Evolutionary conservation across 2,329 filamentous ascomycete species (phyloP), one percentile per base, ranked within the genome.

Genomic region (Trichoderma sp.): DNA sequence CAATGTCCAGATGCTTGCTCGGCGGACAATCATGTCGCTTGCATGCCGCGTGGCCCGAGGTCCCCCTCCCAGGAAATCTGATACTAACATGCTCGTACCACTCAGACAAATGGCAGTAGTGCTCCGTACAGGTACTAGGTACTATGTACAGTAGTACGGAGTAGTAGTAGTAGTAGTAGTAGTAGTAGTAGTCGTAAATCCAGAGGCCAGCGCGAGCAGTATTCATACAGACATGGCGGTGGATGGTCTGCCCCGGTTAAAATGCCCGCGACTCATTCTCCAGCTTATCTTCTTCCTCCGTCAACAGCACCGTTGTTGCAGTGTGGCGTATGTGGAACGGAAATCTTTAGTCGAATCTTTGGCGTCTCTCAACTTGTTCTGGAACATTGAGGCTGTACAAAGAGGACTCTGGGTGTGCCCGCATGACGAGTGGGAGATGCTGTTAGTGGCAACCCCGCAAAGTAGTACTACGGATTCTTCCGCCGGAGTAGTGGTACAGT

Each of bases 11-110:
- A 53, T 22, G 37, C 63, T 65, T 57, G 63, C 22, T 57, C 29
- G 61, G 19, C 52, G 37, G 52, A 56, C 39, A 48, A 65, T 64
- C 37, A 48, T 56, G 61, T 64, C 63, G 52, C 63, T 57, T 57
- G 63, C 63, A 65, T 57, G 63, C 63, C 63, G 63, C 63, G 50
- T 65, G 52, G 63, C 63, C 63, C 63, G 63, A 48, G 25, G 15
- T 54, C 35, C 45, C 52, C 52, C 50, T 48, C 52, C 19, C 27
- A 56, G 35, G 45, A 45, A 64, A 35, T 29, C 48, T n/a, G 48
- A 64, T 39, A 32, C 45, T 10, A 29, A 50, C 27, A 19, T 53
- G 57, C 32, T 52, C 32, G 45, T 29, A 15, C 17, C 6, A 25
- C 27, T 48, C 29, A 54, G 52, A 54, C 25, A 48, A 34, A 25